These are phyloP conservation scores for Trametes villosa DNA, from an alignment of 768 basidiomycete genomes.

Conservation along the genomic window DNA sequence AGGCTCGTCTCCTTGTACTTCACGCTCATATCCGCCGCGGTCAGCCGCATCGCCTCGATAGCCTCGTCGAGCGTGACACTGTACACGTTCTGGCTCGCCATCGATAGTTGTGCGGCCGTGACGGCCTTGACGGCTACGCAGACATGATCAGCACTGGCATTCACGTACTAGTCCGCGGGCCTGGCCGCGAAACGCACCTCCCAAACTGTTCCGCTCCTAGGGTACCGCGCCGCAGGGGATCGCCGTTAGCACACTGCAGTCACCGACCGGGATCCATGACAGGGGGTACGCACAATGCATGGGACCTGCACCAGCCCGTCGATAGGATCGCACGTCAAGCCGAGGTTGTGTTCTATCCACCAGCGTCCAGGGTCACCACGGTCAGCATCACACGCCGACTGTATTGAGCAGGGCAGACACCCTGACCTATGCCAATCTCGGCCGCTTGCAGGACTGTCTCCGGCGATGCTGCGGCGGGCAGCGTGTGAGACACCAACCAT, in stretches of 20 bases:
- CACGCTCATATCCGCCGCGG: conserved; percentile 92
- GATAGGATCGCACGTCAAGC: conserved; percentile 93
- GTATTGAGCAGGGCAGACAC: not conserved
- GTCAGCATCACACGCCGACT: conserved; percentile 4
- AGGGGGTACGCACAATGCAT: conserved; percentile 73
- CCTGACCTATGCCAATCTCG: conserved; percentile 85
- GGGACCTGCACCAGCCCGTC: conserved; percentile 94
- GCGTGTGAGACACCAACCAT: conserved; percentile 1
- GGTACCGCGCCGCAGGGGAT: not conserved
- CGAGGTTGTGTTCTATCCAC: conserved; percentile 75
- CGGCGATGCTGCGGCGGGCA: conserved; percentile 61
- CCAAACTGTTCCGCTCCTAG: conserved; percentile 84
- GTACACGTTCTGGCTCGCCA: conserved; percentile 89
- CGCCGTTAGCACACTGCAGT: not conserved
- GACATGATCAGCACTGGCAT: not conserved
- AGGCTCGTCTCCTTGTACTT: conserved; percentile 97
- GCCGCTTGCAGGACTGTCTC: conserved; percentile 78
- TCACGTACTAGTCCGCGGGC: not conserved
- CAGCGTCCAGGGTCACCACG: not conserved
- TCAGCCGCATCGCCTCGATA: conserved; percentile 92
- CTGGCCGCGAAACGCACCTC: conserved; percentile 51
- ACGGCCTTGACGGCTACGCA: conserved; percentile 88
- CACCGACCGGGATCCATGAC: conserved; percentile 4
- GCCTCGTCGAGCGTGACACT: conserved; percentile 92
- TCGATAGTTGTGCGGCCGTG: conserved; percentile 92